These are phyloP conservation scores for Passiflora organensis DNA, from an alignment of 345 rosid species.

Conservation along the genomic window DNA sequence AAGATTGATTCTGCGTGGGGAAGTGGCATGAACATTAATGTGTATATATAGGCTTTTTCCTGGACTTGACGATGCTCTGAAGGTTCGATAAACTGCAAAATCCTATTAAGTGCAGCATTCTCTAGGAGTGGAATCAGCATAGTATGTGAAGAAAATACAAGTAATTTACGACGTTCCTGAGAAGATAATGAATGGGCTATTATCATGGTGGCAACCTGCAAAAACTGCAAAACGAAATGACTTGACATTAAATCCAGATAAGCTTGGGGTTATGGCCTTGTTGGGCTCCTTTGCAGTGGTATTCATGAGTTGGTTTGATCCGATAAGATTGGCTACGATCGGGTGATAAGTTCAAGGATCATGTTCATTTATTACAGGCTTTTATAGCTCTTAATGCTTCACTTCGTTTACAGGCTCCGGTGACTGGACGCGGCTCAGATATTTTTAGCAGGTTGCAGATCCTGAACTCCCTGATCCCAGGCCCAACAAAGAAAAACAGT, in stretches of 20 bases:
- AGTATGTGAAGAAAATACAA: background rate
- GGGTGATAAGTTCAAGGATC: too few species aligned
- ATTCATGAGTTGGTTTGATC: slow-evolving; percentile 5
- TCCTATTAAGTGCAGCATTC: background rate
- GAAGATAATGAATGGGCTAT: background rate
- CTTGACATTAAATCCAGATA: background rate
- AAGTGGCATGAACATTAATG: background rate
- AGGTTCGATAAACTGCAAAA: too few species aligned
- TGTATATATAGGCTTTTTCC: background rate
- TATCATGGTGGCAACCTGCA: background rate
- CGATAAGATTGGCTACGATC: background rate
- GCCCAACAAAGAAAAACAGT: too few species aligned
- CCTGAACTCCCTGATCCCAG: too few species aligned
- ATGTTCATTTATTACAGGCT: too few species aligned
- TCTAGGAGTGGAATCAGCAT: background rate
- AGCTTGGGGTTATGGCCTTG: background rate
- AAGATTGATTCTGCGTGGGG: background rate
- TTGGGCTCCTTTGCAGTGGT: background rate
- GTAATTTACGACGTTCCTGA: background rate
- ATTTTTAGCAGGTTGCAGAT: too few species aligned
- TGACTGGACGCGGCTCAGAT: too few species aligned
- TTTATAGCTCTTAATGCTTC: too few species aligned
- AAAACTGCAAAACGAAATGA: background rate
- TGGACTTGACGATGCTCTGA: background rate
- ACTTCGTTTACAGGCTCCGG: too few species aligned